Evolutionary conservation across 371 early-diverging fungal species (phyloP).

Genomic region (Apophysomyces trapeziformis): DNA sequence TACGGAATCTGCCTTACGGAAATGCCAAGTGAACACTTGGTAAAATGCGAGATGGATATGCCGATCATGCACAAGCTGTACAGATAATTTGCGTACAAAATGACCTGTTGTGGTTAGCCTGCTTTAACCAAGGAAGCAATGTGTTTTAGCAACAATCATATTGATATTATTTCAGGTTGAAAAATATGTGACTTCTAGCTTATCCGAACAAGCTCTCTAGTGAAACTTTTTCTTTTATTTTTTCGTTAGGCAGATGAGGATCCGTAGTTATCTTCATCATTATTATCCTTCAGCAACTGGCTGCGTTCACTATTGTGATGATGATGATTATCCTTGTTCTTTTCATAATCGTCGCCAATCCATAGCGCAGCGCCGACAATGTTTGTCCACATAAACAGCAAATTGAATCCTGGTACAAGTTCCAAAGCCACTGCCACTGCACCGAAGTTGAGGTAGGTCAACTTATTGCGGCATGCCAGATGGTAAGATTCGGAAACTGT

Average conservation of each 20-base stretch:
- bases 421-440: conserved; percentile 56
- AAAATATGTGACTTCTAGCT: too few relatives aligned
- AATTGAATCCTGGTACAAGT: conserved; percentile 62
- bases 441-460: conserved; percentile 55
- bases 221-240: too few relatives aligned
- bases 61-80: too few relatives aligned
- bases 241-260: neutral
- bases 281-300: neutral
- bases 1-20: too few relatives aligned
- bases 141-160: too few relatives aligned
- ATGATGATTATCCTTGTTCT: neutral
- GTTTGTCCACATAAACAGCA: conserved; percentile 69
- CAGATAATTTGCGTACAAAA: too few relatives aligned
- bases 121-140: too few relatives aligned
- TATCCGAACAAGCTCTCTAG: too few relatives aligned
- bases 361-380: conserved; percentile 71
- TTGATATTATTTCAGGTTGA: too few relatives aligned
- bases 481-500: conserved; percentile 31
- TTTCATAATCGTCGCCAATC: conserved; percentile 56
- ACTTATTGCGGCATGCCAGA: conserved; percentile 29
- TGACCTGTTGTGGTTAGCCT: too few relatives aligned
- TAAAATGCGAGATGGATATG: too few relatives aligned
- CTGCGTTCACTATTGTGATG: neutral
- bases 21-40: too few relatives aligned
- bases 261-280: neutral